Percentiles rank a stretch among this genome's conserved stretches.
Evolutionary conservation across 1,139 yeast genomes (phyloP).

Genomic region (Hemisphaericaspora subhashii): DNA sequence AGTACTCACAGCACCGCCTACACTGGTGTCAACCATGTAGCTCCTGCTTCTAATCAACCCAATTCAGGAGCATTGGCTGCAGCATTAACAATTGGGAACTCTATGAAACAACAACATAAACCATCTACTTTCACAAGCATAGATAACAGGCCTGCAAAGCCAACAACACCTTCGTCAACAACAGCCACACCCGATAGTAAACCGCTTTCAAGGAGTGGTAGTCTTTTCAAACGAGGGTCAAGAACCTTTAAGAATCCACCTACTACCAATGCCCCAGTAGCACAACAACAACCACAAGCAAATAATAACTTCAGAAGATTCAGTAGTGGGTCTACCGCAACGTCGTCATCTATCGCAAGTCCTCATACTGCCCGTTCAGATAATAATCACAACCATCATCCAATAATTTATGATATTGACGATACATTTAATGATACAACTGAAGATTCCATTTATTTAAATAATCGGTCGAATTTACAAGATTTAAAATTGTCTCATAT

Average conservation of each 20-base stretch:
- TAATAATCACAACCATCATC: constrained; percentile 9
- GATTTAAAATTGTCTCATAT: constrained; percentile 26
- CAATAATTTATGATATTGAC: constrained; percentile 26
- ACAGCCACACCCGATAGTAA: constrained; percentile 3
- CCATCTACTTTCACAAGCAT: constrained; percentile 5
- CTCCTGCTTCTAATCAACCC: constrained; percentile 37
- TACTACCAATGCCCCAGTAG: constrained; percentile 5
- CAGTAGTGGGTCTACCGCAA: constrained; percentile 17
- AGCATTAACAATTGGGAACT: constrained; percentile 45
- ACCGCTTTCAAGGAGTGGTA: constrained; percentile 12
- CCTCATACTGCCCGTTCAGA: constrained; percentile 12
- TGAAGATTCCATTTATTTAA: constrained; percentile 21
- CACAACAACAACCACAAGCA: constrained; percentile 11
- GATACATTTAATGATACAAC: constrained; percentile 32
- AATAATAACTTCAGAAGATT: constrained; percentile 15
- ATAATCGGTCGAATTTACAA: constrained; percentile 25
- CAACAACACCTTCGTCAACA: constrained; percentile 7
- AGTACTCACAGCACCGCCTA: constrained; percentile 35
- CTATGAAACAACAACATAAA: constrained; percentile 10
- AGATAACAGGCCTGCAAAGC: constrained; percentile 4
- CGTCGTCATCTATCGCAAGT: constrained; percentile 10
- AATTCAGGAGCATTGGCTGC: constrained; percentile 47
- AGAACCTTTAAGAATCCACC: no score
- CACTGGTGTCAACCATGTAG: constrained; percentile 46
- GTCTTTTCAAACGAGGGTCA: constrained; percentile 19